These are phyloP conservation scores for Moniliella sp. DNA, from an alignment of 1,284 basidiomycete genomes.

Conservation along the genomic window DNA sequence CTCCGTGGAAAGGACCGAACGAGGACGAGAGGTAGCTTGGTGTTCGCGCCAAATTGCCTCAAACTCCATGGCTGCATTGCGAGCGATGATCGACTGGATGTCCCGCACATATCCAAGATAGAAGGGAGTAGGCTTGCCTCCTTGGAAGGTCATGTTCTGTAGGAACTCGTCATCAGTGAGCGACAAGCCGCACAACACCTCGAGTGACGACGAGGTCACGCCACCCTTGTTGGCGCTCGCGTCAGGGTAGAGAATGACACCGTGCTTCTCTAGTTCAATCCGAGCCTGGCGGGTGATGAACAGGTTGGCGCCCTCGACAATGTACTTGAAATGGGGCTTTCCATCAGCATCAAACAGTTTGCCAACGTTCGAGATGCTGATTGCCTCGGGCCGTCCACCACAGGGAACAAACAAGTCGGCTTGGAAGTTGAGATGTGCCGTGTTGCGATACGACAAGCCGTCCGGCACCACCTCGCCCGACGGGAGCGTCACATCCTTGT, in stretches of 20 bases:
- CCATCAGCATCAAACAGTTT: slow-evolving; percentile 74
- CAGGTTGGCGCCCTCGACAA: slow-evolving; percentile 48
- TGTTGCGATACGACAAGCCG: slow-evolving; percentile 86
- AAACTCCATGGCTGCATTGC: slow-evolving; percentile 84
- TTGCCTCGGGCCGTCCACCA: slow-evolving; percentile 50
- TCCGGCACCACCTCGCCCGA: slow-evolving; percentile 73
- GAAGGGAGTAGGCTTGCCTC: slow-evolving; percentile 39
- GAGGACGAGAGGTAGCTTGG: slow-evolving; percentile 41
- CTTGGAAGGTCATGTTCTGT: slow-evolving; percentile 52
- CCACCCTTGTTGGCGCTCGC: slow-evolving; percentile 91
- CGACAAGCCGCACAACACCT: slow-evolving; percentile 37
- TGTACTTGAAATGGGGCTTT: slow-evolving; percentile 75
- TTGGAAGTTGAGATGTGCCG: slow-evolving; percentile 84
- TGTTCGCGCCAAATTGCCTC: slow-evolving; percentile 83
- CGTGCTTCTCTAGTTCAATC: slow-evolving; percentile 44
- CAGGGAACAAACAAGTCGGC: slow-evolving; percentile 93
- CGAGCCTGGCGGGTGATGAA: slow-evolving; percentile 94
- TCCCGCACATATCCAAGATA: slow-evolving; percentile 75
- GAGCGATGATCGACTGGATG: slow-evolving; percentile 44
- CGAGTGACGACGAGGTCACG: slow-evolving; percentile 85
- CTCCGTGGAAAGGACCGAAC: slow-evolving; percentile 80
- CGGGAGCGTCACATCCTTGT: slow-evolving; percentile 73
- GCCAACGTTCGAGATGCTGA: slow-evolving; percentile 86
- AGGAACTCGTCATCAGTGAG: slow-evolving; percentile 22
- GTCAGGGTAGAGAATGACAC: slow-evolving; percentile 78